These are phyloP conservation scores for Trichoderma gamsii DNA, from an alignment of 495 filamentous ascomycete genomes.

Conservation along the genomic window DNA sequence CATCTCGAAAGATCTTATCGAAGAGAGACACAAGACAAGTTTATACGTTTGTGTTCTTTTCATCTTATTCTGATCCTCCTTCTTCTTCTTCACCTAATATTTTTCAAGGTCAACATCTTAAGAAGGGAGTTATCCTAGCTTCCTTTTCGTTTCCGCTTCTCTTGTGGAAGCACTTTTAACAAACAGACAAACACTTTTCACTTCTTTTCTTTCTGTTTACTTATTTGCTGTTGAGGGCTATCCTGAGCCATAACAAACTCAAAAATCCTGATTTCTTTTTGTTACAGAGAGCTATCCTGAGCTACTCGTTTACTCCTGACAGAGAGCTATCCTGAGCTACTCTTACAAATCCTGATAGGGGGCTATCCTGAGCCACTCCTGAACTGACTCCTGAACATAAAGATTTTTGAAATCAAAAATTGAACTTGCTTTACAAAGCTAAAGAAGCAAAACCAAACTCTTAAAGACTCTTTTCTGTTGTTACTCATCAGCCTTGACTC, in stretches of 20 bases:
- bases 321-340: slow-evolving; percentile 16
- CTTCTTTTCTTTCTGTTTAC: background rate
- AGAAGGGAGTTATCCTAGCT: background rate
- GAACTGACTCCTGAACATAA: slow-evolving; percentile 12
- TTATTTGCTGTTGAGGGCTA: slow-evolving; percentile 19
- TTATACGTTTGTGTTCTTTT: too few relatives aligned
- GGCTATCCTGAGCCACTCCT: slow-evolving; percentile 15
- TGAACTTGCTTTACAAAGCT: background rate
- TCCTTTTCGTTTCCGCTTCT: background rate
- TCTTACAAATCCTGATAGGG: slow-evolving; percentile 11
- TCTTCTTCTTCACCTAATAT: background rate
- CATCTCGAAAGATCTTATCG: background rate
- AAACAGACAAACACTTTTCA: background rate
- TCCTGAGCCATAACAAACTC: slow-evolving; percentile 12
- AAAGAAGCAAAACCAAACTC: background rate
- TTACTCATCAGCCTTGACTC: background rate
- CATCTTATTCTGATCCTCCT: background rate
- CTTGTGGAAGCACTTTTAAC: background rate
- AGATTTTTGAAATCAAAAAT: background rate
- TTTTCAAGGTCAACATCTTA: background rate
- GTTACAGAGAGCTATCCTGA: slow-evolving; percentile 14
- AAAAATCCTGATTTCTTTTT: slow-evolving; percentile 8
- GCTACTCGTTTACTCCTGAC: slow-evolving; percentile 6
- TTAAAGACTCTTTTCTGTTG: background rate
- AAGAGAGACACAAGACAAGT: background rate